Evolutionary conservation across 805 yeast genomes (phyloP), one percentile per base, ranked within the genome.

Genomic region (Metschnikowia colocasiae): DNA sequence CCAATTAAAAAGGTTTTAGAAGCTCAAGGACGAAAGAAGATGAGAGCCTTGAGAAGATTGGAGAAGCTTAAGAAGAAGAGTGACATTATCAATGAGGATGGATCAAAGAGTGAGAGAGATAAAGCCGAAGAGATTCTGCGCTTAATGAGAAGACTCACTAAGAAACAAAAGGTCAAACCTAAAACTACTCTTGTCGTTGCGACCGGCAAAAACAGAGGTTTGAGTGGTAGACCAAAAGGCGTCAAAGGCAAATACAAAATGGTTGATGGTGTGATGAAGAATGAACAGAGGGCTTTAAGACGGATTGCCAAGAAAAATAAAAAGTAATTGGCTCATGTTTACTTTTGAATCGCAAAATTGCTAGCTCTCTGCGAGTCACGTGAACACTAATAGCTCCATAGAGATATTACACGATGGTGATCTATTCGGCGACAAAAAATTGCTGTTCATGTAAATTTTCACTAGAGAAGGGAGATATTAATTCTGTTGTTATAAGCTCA

Each of bases 1-100:
- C 99, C 99, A 9, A 92, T 94, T 62, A 94, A 94, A 81, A 94
- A 94, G 80, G 97, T 94, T n/a, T 79, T 87, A 57, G 99, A 94
- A 69, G 99, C 99, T 4, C 83, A 88, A 64, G 97, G 96, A 20
- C 83, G 99, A 69, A 92, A 92, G 84, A 87, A 87, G 78, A 78
- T 87, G 87, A 83, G 96, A 68, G 95, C 97, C 3, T 75, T 85
- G 58, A 81, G 83, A 62, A 81, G 96, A 63, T 71, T 92, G 53
- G 97, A 91, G 64, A 85, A 86, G 69, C 68, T 92, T 62, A 87
- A 87, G 76, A 91, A 87, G 85, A 92, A 92, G 78, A 85, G 95
- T 40, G 97, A 94, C 61, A 58, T 86, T 53, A 90, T 92, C 63
- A 86, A 86, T 60, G 99, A 90, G 34, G 96, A 92, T 63, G 74